phyloP scores from a whole-genome alignment of 352 stramenopile species.

The Phytophthora crassamura region DNA sequence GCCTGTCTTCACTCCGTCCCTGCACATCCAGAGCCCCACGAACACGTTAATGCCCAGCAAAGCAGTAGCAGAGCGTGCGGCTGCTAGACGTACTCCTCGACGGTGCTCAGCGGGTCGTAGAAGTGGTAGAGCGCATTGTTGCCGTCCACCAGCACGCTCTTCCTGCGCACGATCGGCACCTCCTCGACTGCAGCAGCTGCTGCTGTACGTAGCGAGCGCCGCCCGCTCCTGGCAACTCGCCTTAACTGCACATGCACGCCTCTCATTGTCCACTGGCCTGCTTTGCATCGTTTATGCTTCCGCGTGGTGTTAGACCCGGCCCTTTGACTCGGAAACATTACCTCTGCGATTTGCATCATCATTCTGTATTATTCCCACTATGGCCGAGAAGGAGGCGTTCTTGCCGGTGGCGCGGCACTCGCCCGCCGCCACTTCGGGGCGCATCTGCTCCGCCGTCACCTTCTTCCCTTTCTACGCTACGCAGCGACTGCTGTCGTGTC shows the following conservation, averaged over 20 bases:
- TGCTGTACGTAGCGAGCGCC: conserved; percentile 14
- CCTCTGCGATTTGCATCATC: conserved; percentile 3
- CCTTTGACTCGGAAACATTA: background rate
- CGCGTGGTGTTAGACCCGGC: too few relatives aligned
- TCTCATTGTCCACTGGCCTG: conserved; percentile 15
- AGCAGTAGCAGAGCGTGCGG: background rate
- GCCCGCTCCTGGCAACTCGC: conserved; percentile 1
- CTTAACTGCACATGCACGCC: background rate
- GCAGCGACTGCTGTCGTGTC: conserved; percentile 73
- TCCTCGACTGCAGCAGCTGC: conserved; percentile 15
- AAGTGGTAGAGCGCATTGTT: conserved; percentile 75
- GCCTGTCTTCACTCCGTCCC: conserved; percentile 44
- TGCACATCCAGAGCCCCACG: conserved; percentile 13
- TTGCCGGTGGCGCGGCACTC: conserved; percentile 32
- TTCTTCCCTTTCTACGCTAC: conserved; percentile 66
- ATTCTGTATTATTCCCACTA: conserved; percentile 12
- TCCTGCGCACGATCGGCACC: conserved; percentile 28
- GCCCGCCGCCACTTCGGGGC: conserved; percentile 19
- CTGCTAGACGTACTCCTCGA: conserved; percentile 39
- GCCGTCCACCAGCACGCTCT: conserved; percentile 63
- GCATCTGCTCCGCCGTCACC: conserved; percentile 67
- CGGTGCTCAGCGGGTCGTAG: conserved; percentile 49
- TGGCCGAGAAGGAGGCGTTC: conserved; percentile 46
- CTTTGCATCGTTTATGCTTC: too few relatives aligned
- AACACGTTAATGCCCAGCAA: background rate